Evolutionary conservation across 2,329 filamentous ascomycete genomes (phyloP), one percentile per base, ranked within the genome.

Genomic region (Cladosporium sp.): DNA sequence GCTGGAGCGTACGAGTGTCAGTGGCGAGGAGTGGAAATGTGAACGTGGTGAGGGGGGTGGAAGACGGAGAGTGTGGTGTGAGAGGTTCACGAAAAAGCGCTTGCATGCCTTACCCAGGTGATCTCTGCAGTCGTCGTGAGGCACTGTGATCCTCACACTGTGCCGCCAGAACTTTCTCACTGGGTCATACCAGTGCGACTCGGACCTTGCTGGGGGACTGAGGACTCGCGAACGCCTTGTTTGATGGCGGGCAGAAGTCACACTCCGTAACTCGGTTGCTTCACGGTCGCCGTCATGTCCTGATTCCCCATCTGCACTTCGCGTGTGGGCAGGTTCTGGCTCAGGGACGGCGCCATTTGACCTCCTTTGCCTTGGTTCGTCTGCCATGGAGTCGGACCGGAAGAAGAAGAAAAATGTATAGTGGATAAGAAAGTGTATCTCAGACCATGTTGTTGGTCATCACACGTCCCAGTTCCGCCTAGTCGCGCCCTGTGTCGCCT

Each of bases 41-140:
- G n/a, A n/a, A n/a, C n/a, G 36, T 20, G 5, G 18, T 18, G 37
- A 39, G 32, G 32, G n/a, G 13, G 22, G 34, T 42, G 30, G 17
- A 38, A n/a, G 34, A 49, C 27, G 39, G 34, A 13, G 9, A 37
- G 17, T 41, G 15, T 20, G n/a, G 22, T 3, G 4, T 13, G 29
- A 5, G 2, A 5, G n/a, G 38, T 39, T 40, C 39, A 43, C 20
- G 17, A 42, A 7, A 15, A 7, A 15, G 18, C 4, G 22, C 7
- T 7, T 36, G 13, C 24, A 41, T 34, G 45, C 37, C 72, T 48
- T 71, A 81, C 80, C 79, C 37, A 83, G 59, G 65, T 82, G 78
- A 60, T 83, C 79, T 63, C 79, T 69, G 56, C 74, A 75, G 42
- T 70, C 64, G 22, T 71, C 68, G 53, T 76, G 73, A 12, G 76